phyloP scores from a whole-genome alignment of 768 basidiomycete species.

The Suillus clintonianus region DNA sequence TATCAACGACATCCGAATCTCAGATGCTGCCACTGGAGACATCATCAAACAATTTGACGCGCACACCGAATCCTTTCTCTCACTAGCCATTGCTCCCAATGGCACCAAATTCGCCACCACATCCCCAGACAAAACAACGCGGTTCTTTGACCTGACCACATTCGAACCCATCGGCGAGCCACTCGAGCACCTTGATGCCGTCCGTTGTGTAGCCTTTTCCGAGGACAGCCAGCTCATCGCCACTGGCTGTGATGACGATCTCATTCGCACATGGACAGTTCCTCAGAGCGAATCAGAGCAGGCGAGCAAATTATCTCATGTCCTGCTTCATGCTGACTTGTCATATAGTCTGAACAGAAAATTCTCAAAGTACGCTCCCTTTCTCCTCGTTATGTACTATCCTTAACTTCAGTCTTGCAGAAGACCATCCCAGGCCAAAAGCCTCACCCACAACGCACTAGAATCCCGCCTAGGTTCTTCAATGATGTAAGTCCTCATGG shows the following conservation, averaged over 20 bases:
- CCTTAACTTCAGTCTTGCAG: neutral
- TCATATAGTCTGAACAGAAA: neutral
- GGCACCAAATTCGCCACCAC: neutral
- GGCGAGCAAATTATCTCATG: neutral
- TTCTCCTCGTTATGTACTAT: neutral
- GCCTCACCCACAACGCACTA: neutral
- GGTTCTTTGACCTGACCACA: neutral
- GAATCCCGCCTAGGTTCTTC: neutral
- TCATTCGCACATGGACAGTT: neutral
- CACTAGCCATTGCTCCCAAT: neutral
- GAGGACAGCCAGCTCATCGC: neutral
- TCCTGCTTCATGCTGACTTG: neutral
- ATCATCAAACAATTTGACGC: too few relatives aligned
- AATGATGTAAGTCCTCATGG: neutral
- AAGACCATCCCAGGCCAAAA: neutral
- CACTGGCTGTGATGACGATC: neutral
- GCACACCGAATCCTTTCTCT: neutral
- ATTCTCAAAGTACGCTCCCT: neutral
- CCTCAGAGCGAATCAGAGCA: neutral
- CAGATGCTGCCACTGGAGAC: too few relatives aligned
- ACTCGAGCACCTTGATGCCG: neutral
- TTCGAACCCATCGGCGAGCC: neutral
- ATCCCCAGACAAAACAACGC: neutral
- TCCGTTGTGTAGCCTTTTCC: neutral
- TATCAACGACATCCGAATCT: too few relatives aligned